Conservation (phyloP, 1,284 basidiomycete genomes). For the Amylostereum areolatum region DNA sequence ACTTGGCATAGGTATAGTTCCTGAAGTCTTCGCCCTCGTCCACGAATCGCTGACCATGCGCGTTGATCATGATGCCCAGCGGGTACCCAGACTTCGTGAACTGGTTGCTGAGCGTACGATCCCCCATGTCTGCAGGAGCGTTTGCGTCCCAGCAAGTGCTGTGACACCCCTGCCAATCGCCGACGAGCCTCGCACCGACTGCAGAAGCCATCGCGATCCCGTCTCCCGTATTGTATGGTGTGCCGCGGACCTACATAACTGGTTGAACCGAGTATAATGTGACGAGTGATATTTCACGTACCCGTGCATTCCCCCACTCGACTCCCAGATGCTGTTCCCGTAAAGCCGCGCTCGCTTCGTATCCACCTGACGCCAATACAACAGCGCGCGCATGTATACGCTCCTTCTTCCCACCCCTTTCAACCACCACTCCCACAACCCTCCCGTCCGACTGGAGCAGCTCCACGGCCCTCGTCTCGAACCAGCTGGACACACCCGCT, state of each 20-base stretch:
- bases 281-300: constrained; percentile 18
- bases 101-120: constrained; percentile 56
- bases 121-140: constrained; percentile 42
- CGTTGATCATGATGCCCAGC: constrained; percentile 62
- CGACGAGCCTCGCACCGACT: constrained; percentile 48
- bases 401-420: constrained; percentile 28
- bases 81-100: constrained; percentile 71
- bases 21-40: constrained; percentile 68
- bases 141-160: constrained; percentile 70
- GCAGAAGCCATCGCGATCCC: constrained; percentile 45
- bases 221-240: constrained; percentile 64
- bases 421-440: constrained; percentile 40
- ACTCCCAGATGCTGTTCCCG: constrained; percentile 47
- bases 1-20: constrained; percentile 67
- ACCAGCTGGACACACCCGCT: constrained; percentile 51
- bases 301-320: constrained; percentile 52
- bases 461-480: constrained; percentile 40
- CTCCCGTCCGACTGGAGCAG: constrained; percentile 32
- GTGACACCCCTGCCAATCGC: constrained; percentile 62
- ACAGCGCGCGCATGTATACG: constrained; percentile 36
- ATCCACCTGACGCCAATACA: constrained; percentile 60
- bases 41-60: constrained; percentile 51
- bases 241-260: constrained; percentile 50
- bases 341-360: constrained; percentile 48
- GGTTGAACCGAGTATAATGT: not conserved